Evolutionary conservation across 2,329 filamentous ascomycete species (phyloP), one percentile per base, ranked within the genome.

Genomic region (Alternaria gansuensis): DNA sequence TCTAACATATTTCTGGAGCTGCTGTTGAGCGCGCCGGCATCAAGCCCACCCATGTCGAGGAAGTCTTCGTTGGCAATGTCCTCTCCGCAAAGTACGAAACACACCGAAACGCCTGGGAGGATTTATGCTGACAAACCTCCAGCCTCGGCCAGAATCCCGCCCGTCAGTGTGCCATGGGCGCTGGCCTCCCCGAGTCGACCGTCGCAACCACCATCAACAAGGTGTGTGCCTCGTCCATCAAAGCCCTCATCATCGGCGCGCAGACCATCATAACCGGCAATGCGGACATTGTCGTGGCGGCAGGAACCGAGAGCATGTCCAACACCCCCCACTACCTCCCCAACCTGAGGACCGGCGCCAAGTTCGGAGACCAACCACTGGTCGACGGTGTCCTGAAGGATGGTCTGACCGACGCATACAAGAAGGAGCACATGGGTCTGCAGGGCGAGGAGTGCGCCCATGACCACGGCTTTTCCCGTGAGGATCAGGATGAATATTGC

Each of bases 41-140:
- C 82, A 93, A 96, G 82, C 85, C 92, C 54, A 88, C 93, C 73
- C 88, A 96, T 77, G 91, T 99, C 58, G 88, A 99, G 77, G 95
- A 99, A 80, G 92, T 99, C 76, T 96, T 95, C 84, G 96, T 97
- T 77, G 95, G 95, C 80, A 99, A 99, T 84, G 95, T 99, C 68
- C 87, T 99, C 73, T 96, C 93, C 60, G 95, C 94, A 78, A 93
- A 94, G 93, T 97, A 85, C 72, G 84, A 36, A 14, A 17, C 37
- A n/a, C 11, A 40, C 43, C 44, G 31, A 36, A 36, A n/a, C 13
- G 4, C 17, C 6, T 34, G 28, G 21, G 26, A 9, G 29, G 48
- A 51, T 26, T 28, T 49, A 46, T 58, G 43, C 54, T 63, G 33
- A 68, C 55, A n/a, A 31, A 70, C 33, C 11, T n/a, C 11, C 49